Conservation (phyloP, 129 eudicot genomes). For the Artemisia tridentata region DNA sequence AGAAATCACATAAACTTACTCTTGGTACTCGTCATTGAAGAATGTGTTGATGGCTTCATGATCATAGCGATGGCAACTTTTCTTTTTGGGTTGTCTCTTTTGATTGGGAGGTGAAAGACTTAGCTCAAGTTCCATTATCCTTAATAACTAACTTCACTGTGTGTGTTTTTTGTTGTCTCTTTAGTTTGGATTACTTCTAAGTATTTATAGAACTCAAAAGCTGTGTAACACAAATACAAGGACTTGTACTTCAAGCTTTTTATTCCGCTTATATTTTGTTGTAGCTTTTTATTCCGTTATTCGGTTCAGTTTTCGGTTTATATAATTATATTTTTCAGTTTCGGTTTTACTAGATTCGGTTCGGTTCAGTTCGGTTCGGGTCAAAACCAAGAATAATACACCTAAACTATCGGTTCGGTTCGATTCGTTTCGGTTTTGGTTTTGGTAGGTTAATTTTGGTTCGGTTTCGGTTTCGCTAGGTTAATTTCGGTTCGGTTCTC, state of each 20-base stretch:
- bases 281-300: no score
- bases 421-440: no score
- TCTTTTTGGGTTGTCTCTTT: constrained; percentile 21
- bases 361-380: no score
- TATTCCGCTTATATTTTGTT: background rate
- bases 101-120: constrained; percentile 38
- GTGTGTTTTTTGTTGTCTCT: constrained; percentile 16
- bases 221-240: constrained; percentile 16
- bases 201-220: constrained; percentile 31
- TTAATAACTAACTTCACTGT: background rate
- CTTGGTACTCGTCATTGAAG: constrained; percentile 14
- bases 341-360: no score
- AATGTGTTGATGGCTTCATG: background rate
- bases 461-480: no score
- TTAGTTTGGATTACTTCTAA: constrained; percentile 8
- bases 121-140: constrained; percentile 33
- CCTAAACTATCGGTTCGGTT: no score
- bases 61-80: constrained; percentile 5
- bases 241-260: constrained; percentile 18
- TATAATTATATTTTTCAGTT: no score
- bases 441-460: no score
- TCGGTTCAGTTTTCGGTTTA: no score
- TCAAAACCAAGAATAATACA: no score
- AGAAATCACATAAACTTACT: constrained; percentile 13
- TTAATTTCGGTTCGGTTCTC: no score